Evolutionary conservation across 2,329 filamentous ascomycete genomes (phyloP).

Genomic region (Aspergillus pseudoglaucus): DNA sequence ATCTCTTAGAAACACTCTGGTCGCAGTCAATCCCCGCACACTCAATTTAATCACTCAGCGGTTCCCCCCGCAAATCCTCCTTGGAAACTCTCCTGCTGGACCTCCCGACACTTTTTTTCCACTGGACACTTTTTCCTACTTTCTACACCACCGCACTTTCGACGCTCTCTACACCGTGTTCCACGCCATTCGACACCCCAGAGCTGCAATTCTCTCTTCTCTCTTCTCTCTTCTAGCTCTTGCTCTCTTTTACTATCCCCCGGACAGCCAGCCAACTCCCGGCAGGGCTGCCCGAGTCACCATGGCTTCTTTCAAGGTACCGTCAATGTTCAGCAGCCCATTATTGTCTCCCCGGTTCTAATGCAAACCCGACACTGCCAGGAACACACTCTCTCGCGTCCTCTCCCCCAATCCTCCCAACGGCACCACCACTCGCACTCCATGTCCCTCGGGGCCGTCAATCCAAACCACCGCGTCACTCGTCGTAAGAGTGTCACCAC

Average conservation of each 20-base stretch:
- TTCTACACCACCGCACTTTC: background rate
- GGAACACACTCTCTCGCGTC: slow-evolving; percentile 54
- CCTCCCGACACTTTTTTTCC: background rate
- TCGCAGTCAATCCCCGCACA: slow-evolving; percentile 1
- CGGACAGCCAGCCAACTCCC: background rate
- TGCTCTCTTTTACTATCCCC: background rate
- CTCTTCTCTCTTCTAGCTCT: background rate
- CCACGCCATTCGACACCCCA: too few species aligned
- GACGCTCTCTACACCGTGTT: background rate
- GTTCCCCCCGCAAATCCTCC: background rate
- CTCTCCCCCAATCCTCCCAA: slow-evolving; percentile 64
- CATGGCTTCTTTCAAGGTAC: slow-evolving; percentile 39
- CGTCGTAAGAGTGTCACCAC: slow-evolving; percentile 90
- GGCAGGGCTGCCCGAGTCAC: slow-evolving; percentile 15
- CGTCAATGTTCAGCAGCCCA: background rate
- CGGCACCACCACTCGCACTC: slow-evolving; percentile 81
- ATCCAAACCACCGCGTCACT: slow-evolving; percentile 76
- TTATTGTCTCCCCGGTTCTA: background rate
- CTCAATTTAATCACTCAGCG: slow-evolving; percentile 6
- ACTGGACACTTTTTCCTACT: background rate
- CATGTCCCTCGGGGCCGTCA: slow-evolving; percentile 68
- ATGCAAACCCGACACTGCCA: slow-evolving; percentile 8
- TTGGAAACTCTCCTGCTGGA: background rate
- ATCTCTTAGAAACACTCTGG: too few species aligned
- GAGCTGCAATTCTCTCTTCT: background rate